phyloP scores from a whole-genome alignment of 1,284 basidiomycete species.

The Trichosporon sp. region DNA sequence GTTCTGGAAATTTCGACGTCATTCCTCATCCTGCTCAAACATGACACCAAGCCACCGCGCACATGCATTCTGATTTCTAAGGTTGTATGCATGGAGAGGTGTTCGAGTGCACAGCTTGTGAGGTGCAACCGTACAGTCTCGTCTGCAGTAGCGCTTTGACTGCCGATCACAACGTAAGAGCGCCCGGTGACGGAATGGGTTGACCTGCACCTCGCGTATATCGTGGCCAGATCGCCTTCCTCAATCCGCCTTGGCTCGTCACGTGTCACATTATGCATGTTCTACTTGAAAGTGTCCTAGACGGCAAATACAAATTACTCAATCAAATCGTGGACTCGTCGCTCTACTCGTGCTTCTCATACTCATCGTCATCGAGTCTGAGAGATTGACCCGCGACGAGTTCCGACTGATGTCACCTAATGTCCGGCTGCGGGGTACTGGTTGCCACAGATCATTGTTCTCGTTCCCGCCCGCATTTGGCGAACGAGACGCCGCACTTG shows the following conservation, averaged over 20 bases:
- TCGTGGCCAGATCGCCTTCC: background rate
- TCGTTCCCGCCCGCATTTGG: background rate
- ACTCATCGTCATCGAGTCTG: background rate
- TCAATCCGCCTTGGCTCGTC: background rate
- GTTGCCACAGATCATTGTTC: background rate
- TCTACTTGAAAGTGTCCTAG: background rate
- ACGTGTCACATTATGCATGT: background rate
- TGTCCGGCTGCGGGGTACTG: background rate
- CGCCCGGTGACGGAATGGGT: background rate
- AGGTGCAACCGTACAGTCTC: too few species aligned
- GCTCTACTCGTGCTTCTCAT: slow-evolving; percentile 1
- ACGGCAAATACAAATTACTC: background rate
- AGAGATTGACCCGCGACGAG: background rate
- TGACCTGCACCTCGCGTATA: too few species aligned
- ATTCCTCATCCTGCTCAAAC: background rate
- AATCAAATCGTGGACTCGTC: background rate
- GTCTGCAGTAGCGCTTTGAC: too few species aligned
- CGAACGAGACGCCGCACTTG: background rate
- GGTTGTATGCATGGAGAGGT: background rate
- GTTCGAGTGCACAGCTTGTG: background rate
- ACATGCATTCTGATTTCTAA: background rate
- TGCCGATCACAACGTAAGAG: background rate
- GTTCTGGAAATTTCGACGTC: slow-evolving; percentile 6
- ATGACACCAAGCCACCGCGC: background rate
- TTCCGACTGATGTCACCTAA: slow-evolving; percentile 1